Evolutionary conservation across 306 rosid genomes (phyloP), one percentile per base, ranked within the genome.

Genomic region (Casuarina glauca): DNA sequence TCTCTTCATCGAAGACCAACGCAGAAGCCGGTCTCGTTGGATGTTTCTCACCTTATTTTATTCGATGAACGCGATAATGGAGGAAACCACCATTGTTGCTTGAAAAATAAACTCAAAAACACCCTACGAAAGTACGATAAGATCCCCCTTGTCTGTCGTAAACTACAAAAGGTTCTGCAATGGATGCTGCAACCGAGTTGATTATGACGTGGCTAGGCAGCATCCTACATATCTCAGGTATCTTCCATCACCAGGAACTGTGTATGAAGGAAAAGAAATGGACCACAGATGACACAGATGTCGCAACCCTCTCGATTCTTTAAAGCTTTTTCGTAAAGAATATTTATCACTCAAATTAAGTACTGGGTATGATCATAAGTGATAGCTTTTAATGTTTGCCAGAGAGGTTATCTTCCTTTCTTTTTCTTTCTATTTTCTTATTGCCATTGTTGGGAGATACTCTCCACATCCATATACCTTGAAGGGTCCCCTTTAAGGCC

Each of bases 381-480:
- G 39, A 17, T 67, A 72, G 32, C 61, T 26, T 76, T 44, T 52
- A 38, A 48, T 49, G 69, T 58, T n/a, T 38, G 76, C 38, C 61
- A 71, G 72, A 44, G 15, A 15, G 67, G 62, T 45, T 45, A 45
- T 5, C 49, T 5, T 45, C 9, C 9, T 45, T 45, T 45, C 2
- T 45, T 45, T 45, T 0, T 45, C 1, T 73, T 76, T 16, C 36
- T 67, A 36, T 53, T 63, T 64, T 77, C 11, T 11, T 78, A 55
- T 74, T 73, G 57, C 58, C 50, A 82, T 78, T 62, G 13, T 3
- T 4, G 55, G 68, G 73, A 42, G 80, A 82, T 82, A 78, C 69
- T 39, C 49, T 82, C 77, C 74, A 68, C 50, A 44, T 20, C 72
- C 8, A n/a, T 44, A 72, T 19, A 67, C n/a, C 50, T 78, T 77